Evolutionary conservation across 495 filamentous ascomycete species (phyloP).

Genomic region (Hypomontagnella submonticulosa): DNA sequence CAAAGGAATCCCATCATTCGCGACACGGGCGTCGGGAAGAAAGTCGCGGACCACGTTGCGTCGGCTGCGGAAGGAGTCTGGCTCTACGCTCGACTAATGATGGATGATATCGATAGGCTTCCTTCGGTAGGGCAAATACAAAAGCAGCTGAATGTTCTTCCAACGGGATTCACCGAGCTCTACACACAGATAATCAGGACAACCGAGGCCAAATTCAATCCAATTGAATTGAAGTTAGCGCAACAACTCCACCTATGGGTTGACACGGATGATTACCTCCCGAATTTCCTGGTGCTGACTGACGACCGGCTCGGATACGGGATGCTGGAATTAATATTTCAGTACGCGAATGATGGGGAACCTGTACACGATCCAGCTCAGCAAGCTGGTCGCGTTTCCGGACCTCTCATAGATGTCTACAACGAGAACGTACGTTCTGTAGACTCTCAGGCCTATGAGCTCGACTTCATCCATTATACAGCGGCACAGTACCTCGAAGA

Average conservation of each 20-base stretch:
- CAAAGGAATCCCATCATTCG: conserved; percentile 31
- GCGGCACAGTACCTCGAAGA: conserved; percentile 41
- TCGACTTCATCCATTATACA: conserved; percentile 44
- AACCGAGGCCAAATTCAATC: conserved; percentile 38
- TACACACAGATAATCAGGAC: conserved; percentile 43
- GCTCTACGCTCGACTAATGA: conserved; percentile 49
- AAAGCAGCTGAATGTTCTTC: conserved; percentile 37
- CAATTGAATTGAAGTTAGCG: conserved; percentile 36
- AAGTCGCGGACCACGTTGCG: conserved; percentile 15
- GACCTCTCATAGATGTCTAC: conserved; percentile 21
- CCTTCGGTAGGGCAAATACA: conserved; percentile 41
- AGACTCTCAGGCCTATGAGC: conserved; percentile 23
- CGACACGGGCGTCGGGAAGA: conserved; percentile 7
- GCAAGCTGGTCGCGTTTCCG: conserved; percentile 28
- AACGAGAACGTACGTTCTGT: conserved; percentile 3
- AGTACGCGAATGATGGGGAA: conserved; percentile 40
- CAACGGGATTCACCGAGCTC: conserved; percentile 42
- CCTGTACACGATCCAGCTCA: conserved; percentile 34
- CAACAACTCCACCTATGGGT: conserved; percentile 46
- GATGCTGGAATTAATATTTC: conserved; percentile 38
- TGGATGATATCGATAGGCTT: conserved; percentile 46
- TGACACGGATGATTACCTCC: conserved; percentile 40
- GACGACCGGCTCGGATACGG: conserved; percentile 27
- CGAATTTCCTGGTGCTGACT: conserved; percentile 9
- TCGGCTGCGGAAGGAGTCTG: conserved; percentile 42